A percentile compares a stretch with the other conserved stretches of the same genome.
Evolutionary conservation across 2,329 filamentous ascomycete genomes (phyloP).

Genomic region (Penicillium expansum): DNA sequence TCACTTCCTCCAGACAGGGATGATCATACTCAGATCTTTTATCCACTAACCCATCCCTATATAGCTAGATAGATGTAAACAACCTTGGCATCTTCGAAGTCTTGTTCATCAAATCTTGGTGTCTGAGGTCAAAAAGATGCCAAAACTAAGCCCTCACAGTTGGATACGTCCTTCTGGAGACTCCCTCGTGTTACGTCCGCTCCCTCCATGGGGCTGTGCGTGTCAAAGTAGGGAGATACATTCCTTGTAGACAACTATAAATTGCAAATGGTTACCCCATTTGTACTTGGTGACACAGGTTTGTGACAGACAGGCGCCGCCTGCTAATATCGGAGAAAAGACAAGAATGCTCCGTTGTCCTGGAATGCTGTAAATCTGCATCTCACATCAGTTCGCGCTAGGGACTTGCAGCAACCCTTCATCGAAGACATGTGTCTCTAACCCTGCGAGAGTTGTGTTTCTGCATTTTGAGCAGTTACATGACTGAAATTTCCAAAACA

Average conservation of each 20-base stretch:
- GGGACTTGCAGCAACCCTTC: not conserved
- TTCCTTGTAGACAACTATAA: constrained; percentile 18
- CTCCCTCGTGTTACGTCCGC: constrained; percentile 47
- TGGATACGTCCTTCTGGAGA: constrained; percentile 28
- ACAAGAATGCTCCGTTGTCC: not conserved
- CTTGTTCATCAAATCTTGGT: constrained; percentile 43
- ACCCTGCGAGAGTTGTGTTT: not conserved
- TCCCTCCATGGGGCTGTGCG: constrained; percentile 38
- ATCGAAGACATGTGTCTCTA: not conserved
- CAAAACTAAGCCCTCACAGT: constrained; percentile 35
- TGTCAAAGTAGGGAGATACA: constrained; percentile 48
- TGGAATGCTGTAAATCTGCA: not conserved
- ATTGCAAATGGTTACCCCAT: not conserved
- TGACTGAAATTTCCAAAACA: not conserved
- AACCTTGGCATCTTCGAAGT: constrained; percentile 45
- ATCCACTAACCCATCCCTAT: not conserved
- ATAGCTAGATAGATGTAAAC: constrained; percentile 4
- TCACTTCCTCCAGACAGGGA: constrained; percentile 3
- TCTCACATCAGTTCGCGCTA: not conserved
- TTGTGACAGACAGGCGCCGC: not conserved
- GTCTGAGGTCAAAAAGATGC: constrained; percentile 48
- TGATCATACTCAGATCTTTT: not conserved
- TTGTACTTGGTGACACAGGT: not conserved
- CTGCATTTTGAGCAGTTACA: not conserved
- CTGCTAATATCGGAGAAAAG: not conserved